Evolutionary conservation across 2,329 filamentous ascomycete species (phyloP).

Genomic region (Penicillium concentricum): DNA sequence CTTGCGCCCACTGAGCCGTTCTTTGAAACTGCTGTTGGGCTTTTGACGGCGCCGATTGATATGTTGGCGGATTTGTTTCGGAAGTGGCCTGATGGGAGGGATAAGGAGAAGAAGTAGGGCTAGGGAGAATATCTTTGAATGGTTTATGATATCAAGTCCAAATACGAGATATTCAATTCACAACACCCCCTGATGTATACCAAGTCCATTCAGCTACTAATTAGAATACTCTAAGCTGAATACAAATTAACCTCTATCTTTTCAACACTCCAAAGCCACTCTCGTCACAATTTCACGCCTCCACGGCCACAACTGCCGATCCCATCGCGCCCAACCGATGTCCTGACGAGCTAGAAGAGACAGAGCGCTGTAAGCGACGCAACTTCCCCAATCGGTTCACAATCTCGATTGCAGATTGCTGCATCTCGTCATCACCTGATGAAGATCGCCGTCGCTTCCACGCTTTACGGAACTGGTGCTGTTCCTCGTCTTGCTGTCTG

Average conservation of each 20-base stretch:
- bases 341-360: conserved; percentile 8
- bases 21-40: conserved; percentile 56
- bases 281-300: not conserved
- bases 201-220: not conserved
- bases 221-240: not conserved
- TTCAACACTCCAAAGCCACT: not conserved
- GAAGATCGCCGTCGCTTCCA: conserved; percentile 30
- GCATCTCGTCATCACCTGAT: conserved; percentile 2
- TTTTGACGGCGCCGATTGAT: conserved; percentile 59
- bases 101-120: not conserved
- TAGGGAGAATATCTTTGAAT: not conserved
- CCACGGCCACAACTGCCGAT: conserved; percentile 11
- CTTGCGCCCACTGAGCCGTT: conserved; percentile 52
- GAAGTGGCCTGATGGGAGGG: conserved; percentile 49
- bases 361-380: conserved; percentile 15
- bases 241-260: not conserved
- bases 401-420: not conserved
- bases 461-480: conserved; percentile 34
- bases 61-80: conserved; percentile 55
- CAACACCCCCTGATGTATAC: not conserved
- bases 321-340: conserved; percentile 6
- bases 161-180: not conserved
- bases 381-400: conserved; percentile 10
- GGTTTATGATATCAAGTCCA: not conserved
- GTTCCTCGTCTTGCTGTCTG: conserved; percentile 35